phyloP scores from a whole-genome alignment of 2,329 filamentous ascomycete genomes.

The Mollisia scopiformis region DNA sequence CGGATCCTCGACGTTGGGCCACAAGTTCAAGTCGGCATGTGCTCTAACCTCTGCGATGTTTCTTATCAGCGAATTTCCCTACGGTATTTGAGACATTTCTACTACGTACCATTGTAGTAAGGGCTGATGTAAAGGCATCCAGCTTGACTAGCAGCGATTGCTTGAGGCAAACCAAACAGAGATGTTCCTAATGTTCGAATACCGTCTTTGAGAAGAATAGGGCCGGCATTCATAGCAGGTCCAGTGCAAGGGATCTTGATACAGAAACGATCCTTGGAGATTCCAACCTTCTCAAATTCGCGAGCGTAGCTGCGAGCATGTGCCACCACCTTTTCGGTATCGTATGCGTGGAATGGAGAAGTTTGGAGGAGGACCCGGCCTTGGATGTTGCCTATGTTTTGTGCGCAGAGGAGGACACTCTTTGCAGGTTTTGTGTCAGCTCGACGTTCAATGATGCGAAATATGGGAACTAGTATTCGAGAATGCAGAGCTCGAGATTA shows the following conservation, averaged over 20 bases:
- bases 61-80: background rate
- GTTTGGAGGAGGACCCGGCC: conserved; percentile 33
- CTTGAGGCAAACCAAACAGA: conserved; percentile 11
- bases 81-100: background rate
- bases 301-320: conserved; percentile 10
- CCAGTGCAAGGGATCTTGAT: conserved; percentile 13
- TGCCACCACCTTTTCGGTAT: conserved; percentile 14
- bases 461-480: too few relatives aligned
- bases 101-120: conserved; percentile 11
- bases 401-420: conserved; percentile 52
- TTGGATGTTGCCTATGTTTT: conserved; percentile 33
- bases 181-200: conserved; percentile 13
- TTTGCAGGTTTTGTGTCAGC: conserved; percentile 20
- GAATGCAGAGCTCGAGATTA: background rate
- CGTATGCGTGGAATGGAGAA: conserved; percentile 13
- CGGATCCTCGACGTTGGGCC: conserved; percentile 11
- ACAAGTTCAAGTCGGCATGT: conserved; percentile 7
- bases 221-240: conserved; percentile 13
- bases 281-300: conserved; percentile 12
- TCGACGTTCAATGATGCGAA: background rate
- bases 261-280: conserved; percentile 17
- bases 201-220: conserved; percentile 13
- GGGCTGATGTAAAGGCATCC: conserved; percentile 14
- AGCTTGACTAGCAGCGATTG: conserved; percentile 12
- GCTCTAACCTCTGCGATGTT: conserved; percentile 12